Conservation (phyloP, 129 eudicot species). For the Glebionis coronaria region DNA sequence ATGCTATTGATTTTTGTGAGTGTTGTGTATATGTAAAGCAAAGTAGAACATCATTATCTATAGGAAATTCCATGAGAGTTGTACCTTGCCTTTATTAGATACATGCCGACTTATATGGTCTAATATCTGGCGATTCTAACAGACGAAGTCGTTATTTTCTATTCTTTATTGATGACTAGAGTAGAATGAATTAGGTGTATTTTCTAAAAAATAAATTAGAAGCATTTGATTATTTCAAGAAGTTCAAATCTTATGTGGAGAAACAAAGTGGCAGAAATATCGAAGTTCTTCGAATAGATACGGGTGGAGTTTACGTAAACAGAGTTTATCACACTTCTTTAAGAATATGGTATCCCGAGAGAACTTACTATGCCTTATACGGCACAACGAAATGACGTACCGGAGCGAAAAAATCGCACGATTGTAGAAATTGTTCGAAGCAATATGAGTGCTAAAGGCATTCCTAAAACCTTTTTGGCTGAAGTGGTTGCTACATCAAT, state of each 20-base stretch:
- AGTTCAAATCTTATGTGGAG: too few species aligned
- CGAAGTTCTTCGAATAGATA: not conserved
- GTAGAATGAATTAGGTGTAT: not conserved
- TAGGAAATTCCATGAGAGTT: not conserved
- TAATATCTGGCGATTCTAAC: not conserved
- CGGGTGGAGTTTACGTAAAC: not conserved
- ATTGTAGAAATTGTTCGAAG: too few species aligned
- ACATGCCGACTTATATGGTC: constrained; percentile 2
- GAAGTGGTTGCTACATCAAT: too few species aligned
- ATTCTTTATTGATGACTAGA: not conserved
- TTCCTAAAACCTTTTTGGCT: too few species aligned
- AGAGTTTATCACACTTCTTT: not conserved
- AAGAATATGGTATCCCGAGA: not conserved
- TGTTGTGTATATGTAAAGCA: constrained; percentile 35
- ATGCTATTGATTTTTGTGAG: constrained; percentile 19
- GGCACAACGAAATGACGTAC: not conserved
- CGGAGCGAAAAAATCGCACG: constrained; percentile 4
- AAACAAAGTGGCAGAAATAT: not conserved
- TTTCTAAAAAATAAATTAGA: too few species aligned
- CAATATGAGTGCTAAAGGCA: too few species aligned
- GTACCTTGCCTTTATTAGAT: not conserved
- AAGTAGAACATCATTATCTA: not conserved
- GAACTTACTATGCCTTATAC: not conserved
- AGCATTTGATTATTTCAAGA: too few species aligned
- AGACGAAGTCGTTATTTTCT: constrained; percentile 6